These are phyloP conservation scores for Trichoderma pleuroti DNA, from an alignment of 2,329 filamentous ascomycete species.

Conservation along the genomic window DNA sequence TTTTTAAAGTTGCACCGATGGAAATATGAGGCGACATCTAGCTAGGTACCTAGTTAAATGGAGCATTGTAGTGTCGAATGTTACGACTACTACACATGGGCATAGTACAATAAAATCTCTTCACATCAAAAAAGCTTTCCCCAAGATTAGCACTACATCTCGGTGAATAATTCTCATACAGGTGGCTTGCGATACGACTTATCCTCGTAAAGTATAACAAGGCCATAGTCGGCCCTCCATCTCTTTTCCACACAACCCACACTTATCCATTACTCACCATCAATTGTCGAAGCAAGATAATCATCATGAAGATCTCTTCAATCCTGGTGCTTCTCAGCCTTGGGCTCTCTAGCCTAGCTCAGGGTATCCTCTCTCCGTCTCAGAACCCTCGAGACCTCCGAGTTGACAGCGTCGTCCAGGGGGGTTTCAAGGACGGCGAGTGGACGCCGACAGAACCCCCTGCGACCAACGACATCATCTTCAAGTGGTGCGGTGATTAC, in stretches of 20 bases:
- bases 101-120: background rate
- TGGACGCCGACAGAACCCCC: background rate
- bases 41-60: background rate
- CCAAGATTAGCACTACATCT: background rate
- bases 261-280: background rate
- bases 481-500: constrained; percentile 8
- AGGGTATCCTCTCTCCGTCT: too few species aligned
- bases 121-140: background rate
- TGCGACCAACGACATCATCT: background rate
- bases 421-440: background rate
- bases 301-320: background rate
- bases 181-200: background rate
- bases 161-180: background rate
- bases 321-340: background rate
- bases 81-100: background rate
- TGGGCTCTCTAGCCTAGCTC: background rate
- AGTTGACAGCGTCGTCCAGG: background rate
- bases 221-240: background rate
- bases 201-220: background rate
- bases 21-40: background rate
- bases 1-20: background rate
- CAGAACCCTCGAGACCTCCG: background rate
- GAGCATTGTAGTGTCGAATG: background rate
- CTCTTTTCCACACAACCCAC: background rate
- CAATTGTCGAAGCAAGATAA: background rate